Evolutionary conservation across 179 eudicot species (phyloP).

Genomic region (Drosera spatulata): DNA sequence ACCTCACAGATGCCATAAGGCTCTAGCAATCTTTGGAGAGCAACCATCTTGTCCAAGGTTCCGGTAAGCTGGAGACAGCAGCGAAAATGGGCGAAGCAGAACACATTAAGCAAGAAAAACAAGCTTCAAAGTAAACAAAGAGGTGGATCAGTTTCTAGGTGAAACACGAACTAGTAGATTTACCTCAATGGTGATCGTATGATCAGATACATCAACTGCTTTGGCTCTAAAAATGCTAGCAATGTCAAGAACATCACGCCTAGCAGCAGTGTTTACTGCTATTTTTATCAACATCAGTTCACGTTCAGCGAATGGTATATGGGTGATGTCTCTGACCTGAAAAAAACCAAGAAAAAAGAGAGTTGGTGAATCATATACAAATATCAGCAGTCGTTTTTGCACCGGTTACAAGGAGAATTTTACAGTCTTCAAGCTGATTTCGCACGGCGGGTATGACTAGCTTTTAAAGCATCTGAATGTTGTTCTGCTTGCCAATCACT

Average conservation of each 20-base stretch:
- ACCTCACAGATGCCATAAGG: constrained; percentile 93
- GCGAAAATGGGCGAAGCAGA: not conserved
- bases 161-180: not conserved
- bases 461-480: too few relatives aligned
- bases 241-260: constrained; percentile 81
- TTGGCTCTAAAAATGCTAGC: constrained; percentile 84
- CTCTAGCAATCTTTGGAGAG: constrained; percentile 75
- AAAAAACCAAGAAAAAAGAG: not conserved
- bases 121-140: not conserved
- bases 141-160: not conserved
- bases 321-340: constrained; percentile 69
- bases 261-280: constrained; percentile 71
- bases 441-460: too few relatives aligned
- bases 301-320: constrained; percentile 84
- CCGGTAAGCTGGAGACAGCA: constrained; percentile 52
- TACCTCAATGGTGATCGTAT: constrained; percentile 93
- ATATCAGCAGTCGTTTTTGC: too few relatives aligned
- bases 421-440: too few relatives aligned
- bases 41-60: constrained; percentile 70
- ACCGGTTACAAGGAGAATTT: too few relatives aligned
- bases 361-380: too few relatives aligned
- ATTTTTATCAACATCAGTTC: constrained; percentile 82
- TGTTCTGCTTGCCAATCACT: too few relatives aligned
- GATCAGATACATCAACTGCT: constrained; percentile 86
- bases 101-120: not conserved